Evolutionary conservation across 2,329 filamentous ascomycete genomes (phyloP), one percentile per base, ranked within the genome.

Genomic region (Exophiala sp.): DNA sequence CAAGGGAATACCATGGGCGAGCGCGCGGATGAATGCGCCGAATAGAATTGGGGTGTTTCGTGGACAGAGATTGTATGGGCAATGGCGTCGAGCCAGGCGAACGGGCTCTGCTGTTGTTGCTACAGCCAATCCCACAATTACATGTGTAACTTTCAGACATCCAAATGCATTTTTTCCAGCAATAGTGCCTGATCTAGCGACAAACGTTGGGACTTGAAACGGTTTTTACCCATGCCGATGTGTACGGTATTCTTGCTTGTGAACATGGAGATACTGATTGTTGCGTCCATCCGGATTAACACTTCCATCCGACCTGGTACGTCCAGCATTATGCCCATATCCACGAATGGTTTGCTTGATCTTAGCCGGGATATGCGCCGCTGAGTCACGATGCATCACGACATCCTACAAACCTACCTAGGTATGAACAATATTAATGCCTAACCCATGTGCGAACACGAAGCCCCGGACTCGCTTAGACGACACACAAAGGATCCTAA

Each of bases 141-240:
- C 53, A 60, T 57, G 57, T 60, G 54, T 57, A 60, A 52, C 1
- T 54, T 57, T 54, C 41, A 52, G 51, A 60, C 52, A 35, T 42
- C 32, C 42, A 39, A 59, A 53, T 55, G 47, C 40, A 53, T 29
- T 5, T 36, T 50, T 38, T 50, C 24, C 24, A 29, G 24, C 24
- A 29, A 29, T 29, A 29, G 24, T 29, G 24, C 24, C 24, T 29
- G 24, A 8, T 8, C 24, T 49, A 53, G 44, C 33, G 33, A 38
- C 36, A 11, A 43, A 38, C 14, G 12, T 34, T 44, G 5, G 34
- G 5, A 10, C 12, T 36, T 49, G 16, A 14, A 29, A 29, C 21
- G 11, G 10, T 16, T 14, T 20, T 24, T 14, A 11, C 24, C 24
- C 24, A 29, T 29, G 24, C 5, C 7, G 24, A 2, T 29, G 24